Evolutionary conservation across 495 filamentous ascomycete species (phyloP).

Genomic region (Penicillium robsamsonii): DNA sequence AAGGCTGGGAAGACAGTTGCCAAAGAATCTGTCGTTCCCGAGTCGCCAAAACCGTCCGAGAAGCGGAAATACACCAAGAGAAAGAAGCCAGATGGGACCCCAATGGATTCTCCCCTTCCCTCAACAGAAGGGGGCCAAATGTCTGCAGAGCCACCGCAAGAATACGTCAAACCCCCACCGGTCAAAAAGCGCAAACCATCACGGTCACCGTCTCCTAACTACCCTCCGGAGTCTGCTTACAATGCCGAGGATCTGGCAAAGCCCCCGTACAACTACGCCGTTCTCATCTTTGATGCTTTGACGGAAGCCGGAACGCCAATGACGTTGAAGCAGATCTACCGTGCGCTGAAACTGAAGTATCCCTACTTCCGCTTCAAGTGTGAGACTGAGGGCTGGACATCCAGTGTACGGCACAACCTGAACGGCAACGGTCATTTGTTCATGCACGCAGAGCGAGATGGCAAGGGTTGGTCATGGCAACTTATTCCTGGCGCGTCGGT

Average conservation of each 20-base stretch:
- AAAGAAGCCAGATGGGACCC: slow-evolving; percentile 56
- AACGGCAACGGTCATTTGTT: slow-evolving; percentile 82
- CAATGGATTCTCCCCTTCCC: slow-evolving; percentile 42
- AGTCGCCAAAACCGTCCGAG: slow-evolving; percentile 59
- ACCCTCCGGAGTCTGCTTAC: slow-evolving; percentile 71
- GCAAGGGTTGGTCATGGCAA: slow-evolving; percentile 70
- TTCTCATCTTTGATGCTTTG: slow-evolving; percentile 87
- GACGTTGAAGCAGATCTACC: slow-evolving; percentile 92
- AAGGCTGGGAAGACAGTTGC: slow-evolving; percentile 57
- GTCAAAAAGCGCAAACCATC: slow-evolving; percentile 56
- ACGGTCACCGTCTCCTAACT: slow-evolving; percentile 66
- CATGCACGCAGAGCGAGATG: slow-evolving; percentile 73
- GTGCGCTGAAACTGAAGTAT: slow-evolving; percentile 79
- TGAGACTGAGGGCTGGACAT: slow-evolving; percentile 88
- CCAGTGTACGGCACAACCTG: slow-evolving; percentile 93
- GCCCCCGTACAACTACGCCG: slow-evolving; percentile 81
- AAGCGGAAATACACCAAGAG: slow-evolving; percentile 79
- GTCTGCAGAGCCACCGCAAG: slow-evolving; percentile 41
- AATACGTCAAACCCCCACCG: slow-evolving; percentile 46
- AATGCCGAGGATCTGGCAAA: slow-evolving; percentile 83
- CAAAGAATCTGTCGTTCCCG: slow-evolving; percentile 44
- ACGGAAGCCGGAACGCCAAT: slow-evolving; percentile 67
- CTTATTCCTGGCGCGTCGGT: slow-evolving; percentile 61
- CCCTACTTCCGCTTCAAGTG: slow-evolving; percentile 86
- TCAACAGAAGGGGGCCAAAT: slow-evolving; percentile 49